Evolutionary conservation across 129 eudicot genomes (phyloP), one percentile per base, ranked within the genome.

Genomic region (Saussurea involucrata): DNA sequence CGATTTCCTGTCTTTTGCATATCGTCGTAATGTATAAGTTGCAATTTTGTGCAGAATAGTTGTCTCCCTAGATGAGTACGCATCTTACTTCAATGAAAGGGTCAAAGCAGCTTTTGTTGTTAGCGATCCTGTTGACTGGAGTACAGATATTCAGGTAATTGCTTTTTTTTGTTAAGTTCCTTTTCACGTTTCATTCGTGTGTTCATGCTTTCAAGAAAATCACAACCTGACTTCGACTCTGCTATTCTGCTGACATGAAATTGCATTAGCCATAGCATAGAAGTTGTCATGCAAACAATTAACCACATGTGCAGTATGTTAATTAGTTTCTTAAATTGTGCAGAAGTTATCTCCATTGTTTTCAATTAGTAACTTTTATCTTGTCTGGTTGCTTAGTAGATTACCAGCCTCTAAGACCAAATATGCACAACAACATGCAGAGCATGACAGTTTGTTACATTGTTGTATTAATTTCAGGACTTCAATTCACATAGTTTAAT

Each of bases 41-140:
- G 66, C 42, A 17, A 29, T 64, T 33, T 42, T 77, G 69, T 74
- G 55, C 83, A 89, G 94, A 78, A 89, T 75, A 74, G 94, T 76
- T 60, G n/a, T 89, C 55, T 86, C 90, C 13, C 24, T 89, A 77
- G 90, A 89, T 0, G 89, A 89, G 67, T 89, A 89, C 71, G 90
- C 86, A 29, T 76, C 89, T 22, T 71, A 82, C 85, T 89, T 89
- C 76, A 60, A 79, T 13, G 82, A 86, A 34, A 82, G 80, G 66
- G 90, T 89, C 24, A 86, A 89, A 77, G 94, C 94, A 63, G 90
- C 84, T 25, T 89, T 89, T 77, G 90, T 89, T 74, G 84, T 89
- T 72, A 89, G 94, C 65, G 94, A 89, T 68, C 94, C 94, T 60
- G 94, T 89, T 74, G 94, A 89, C 63, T 89, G 90, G 94, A 74